Evolutionary conservation across 768 basidiomycete genomes (phyloP).

Genomic region (Leccinum uliginosum): DNA sequence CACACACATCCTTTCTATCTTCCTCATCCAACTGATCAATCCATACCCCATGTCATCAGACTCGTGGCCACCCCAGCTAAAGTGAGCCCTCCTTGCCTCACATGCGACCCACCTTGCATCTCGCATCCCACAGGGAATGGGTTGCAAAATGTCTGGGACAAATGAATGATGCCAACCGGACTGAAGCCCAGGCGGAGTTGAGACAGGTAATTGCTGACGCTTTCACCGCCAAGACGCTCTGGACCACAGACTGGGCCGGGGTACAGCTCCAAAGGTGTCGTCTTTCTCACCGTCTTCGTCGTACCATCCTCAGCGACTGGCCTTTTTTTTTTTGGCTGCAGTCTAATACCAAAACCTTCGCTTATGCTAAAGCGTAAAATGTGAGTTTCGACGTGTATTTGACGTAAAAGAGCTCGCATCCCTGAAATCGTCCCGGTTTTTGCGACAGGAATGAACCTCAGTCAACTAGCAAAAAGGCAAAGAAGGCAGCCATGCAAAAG

Average conservation of each 20-base stretch:
- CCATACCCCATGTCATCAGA: conserved; percentile 60
- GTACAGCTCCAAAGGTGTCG: conserved; percentile 81
- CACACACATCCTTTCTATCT: not conserved
- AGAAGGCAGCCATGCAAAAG: conserved; percentile 48
- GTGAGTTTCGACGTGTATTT: conserved; percentile 37
- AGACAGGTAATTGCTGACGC: conserved; percentile 96
- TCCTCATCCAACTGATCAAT: conserved; percentile 1
- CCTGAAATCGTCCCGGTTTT: conserved; percentile 8
- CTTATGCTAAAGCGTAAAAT: conserved; percentile 65
- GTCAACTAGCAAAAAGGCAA: conserved; percentile 54
- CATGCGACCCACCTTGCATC: conserved; percentile 8
- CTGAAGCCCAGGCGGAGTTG: conserved; percentile 88
- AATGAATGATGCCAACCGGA: conserved; percentile 84
- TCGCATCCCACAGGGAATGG: conserved; percentile 68
- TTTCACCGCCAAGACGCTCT: conserved; percentile 76
- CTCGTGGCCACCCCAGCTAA: conserved; percentile 77
- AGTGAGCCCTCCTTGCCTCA: conserved; percentile 40
- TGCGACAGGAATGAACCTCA: conserved; percentile 36
- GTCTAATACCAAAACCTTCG: conserved; percentile 57
- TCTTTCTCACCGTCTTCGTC: not conserved
- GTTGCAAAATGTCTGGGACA: conserved; percentile 90
- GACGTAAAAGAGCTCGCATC: not conserved
- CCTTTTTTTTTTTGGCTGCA: conserved; percentile 21
- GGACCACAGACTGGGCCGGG: conserved; percentile 92
- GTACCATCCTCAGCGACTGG: conserved; percentile 20